Conservation (phyloP, 768 basidiomycete species). For the Kwoniella sp. region DNA sequence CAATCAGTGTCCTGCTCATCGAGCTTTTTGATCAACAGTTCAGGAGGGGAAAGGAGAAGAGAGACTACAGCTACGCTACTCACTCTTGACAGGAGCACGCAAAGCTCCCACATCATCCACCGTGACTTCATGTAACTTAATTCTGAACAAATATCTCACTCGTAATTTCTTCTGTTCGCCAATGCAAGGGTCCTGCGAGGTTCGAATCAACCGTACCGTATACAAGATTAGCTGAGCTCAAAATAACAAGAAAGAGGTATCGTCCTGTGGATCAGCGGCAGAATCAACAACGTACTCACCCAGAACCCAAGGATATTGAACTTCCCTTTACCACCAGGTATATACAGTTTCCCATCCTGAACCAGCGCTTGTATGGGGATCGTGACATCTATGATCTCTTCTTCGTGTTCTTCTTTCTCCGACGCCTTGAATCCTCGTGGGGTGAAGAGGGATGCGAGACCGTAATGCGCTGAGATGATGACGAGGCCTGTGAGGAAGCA, state of each 20-base stretch:
- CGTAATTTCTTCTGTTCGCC: slow-evolving; percentile 70
- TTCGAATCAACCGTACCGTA: not conserved
- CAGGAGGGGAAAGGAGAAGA: too few species aligned
- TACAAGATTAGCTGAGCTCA: not conserved
- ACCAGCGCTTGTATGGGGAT: slow-evolving; percentile 80
- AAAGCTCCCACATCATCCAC: slow-evolving; percentile 70
- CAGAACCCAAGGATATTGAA: slow-evolving; percentile 81
- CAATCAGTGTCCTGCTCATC: too few species aligned
- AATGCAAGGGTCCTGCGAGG: slow-evolving; percentile 67
- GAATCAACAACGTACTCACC: slow-evolving; percentile 37
- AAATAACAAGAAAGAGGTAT: not conserved
- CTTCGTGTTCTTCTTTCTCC: slow-evolving; percentile 59
- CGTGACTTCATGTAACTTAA: slow-evolving; percentile 72
- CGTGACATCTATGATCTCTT: slow-evolving; percentile 73
- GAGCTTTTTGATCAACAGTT: too few species aligned
- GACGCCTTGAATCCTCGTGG: slow-evolving; percentile 36
- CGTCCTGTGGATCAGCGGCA: too few species aligned
- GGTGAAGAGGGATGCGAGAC: slow-evolving; percentile 58
- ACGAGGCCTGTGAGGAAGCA: slow-evolving; percentile 65
- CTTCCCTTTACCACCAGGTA: slow-evolving; percentile 77
- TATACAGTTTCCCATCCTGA: slow-evolving; percentile 72
- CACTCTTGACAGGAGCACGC: slow-evolving; percentile 46
- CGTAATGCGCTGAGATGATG: slow-evolving; percentile 74
- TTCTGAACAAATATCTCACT: slow-evolving; percentile 75
- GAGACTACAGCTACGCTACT: too few species aligned